These are phyloP conservation scores for Calocybe indica DNA, from an alignment of 768 basidiomycete species.

Conservation along the genomic window DNA sequence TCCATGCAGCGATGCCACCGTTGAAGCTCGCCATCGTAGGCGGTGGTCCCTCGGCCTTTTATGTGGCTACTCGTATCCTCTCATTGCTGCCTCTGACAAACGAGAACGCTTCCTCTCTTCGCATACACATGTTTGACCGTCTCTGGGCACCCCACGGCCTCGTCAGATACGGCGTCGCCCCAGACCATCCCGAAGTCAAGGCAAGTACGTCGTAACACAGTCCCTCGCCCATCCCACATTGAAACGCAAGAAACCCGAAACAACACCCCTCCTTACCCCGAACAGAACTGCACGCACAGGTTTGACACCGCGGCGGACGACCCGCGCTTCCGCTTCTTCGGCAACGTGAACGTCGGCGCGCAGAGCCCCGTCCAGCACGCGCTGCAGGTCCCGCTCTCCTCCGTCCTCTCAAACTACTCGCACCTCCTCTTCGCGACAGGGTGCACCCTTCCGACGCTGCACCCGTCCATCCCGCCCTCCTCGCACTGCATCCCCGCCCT, in stretches of 20 bases:
- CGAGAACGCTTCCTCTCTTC: slow-evolving; percentile 19
- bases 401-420: slow-evolving; percentile 69
- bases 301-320: slow-evolving; percentile 83
- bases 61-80: slow-evolving; percentile 83
- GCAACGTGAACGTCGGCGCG: slow-evolving; percentile 68
- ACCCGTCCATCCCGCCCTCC: slow-evolving; percentile 46
- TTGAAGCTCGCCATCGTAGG: slow-evolving; percentile 87
- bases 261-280: slow-evolving; percentile 1
- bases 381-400: slow-evolving; percentile 49
- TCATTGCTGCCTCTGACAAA: slow-evolving; percentile 42
- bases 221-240: background rate
- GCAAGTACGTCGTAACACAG: slow-evolving; percentile 26
- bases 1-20: background rate
- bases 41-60: slow-evolving; percentile 96
- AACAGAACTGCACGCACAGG: slow-evolving; percentile 92
- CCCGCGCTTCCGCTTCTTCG: slow-evolving; percentile 81
- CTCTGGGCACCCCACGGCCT: slow-evolving; percentile 94
- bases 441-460: slow-evolving; percentile 59
- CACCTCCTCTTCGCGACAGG: slow-evolving; percentile 87
- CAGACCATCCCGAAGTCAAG: slow-evolving; percentile 99
- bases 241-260: background rate
- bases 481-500: slow-evolving; percentile 64
- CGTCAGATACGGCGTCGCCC: slow-evolving; percentile 94
- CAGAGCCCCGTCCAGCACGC: slow-evolving; percentile 41
- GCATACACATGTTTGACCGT: slow-evolving; percentile 85